Base-by-base conservation (phyloP, 331 rosid genomes). In the Quercus tomentella region DNA sequence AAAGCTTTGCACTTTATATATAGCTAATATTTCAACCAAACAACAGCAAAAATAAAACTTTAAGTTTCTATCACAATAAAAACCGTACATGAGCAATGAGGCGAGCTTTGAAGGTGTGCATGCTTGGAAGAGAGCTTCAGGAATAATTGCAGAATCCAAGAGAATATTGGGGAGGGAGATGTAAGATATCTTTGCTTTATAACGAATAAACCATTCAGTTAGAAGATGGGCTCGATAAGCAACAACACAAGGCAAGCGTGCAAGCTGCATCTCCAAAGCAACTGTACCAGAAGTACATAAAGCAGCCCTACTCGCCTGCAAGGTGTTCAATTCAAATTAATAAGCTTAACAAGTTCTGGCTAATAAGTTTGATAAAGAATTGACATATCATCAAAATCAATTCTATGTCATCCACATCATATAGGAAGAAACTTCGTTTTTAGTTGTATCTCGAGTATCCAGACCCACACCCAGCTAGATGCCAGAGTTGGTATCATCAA, bases 201-300 rank as follows among this genome's bases (percentile, higher is more conserved):
- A 85, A 49, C 67, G 86, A 79, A 95, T 82, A 41, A 88, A 73
- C 97, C 89, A 90, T 86, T 93, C 96, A 0, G 97, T 93, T 83
- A 93, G 79, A 75, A 93, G 84, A 87, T 92, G 92, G 35, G 99
- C 97, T 81, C 93, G 88, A 80, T 93, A 95, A 26, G 93, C 96
- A 35, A 95, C 92, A 43, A 91, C 85, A 72, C 97, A 95, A 18
- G 99, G 99, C 75, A 87, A 73, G 56, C 93, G 89, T 52, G 97
- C 96, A 85, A 95, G 93, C 86, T 93, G 97, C 86, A 91, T 73
- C 91, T 91, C 97, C 62, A 87, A 82, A 66, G 93, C 92, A 56
- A 86, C 96, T 7, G 99, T 93, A 70, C 97, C 99, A 15, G 99
- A 93, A 77, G 99, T 80, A 80, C 99, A 95, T 74, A 95, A 84